These are phyloP conservation scores for Hypoxylon sp. DNA, from an alignment of 2,329 filamentous ascomycete genomes.

Conservation along the genomic window DNA sequence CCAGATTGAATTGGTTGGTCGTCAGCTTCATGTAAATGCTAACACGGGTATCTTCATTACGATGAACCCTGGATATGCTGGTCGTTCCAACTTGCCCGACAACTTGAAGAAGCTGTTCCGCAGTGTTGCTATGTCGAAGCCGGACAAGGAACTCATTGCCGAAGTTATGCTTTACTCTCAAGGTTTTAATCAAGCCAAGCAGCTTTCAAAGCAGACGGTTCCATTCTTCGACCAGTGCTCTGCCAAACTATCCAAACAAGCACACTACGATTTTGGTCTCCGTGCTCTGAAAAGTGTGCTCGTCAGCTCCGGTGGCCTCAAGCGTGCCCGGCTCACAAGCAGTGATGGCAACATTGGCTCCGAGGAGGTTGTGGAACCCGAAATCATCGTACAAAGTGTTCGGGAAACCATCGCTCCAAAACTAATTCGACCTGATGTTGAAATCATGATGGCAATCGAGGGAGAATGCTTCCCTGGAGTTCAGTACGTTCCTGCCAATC, in stretches of 20 bases:
- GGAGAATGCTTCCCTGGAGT: conserved; percentile 90
- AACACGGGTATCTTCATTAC: conserved; percentile 99
- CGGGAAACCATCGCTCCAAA: conserved; percentile 99
- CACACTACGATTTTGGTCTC: conserved; percentile 98
- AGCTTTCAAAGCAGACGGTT: conserved; percentile 93
- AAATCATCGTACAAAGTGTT: conserved; percentile 98
- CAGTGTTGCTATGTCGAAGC: conserved; percentile 99
- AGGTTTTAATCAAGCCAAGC: conserved; percentile 96
- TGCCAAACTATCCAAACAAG: conserved; percentile 88
- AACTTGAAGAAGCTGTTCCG: conserved; percentile 99
- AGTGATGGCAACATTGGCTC: conserved; percentile 70
- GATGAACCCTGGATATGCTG: conserved; percentile 99
- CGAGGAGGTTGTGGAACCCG: conserved; percentile 86
- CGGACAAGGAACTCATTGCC: conserved; percentile 98
- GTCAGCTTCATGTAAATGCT: conserved; percentile 87
- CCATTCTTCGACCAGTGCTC: conserved; percentile 98
- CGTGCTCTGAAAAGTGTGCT: conserved; percentile 98
- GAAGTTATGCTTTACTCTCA: conserved; percentile 99
- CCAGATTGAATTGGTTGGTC: conserved; percentile 94
- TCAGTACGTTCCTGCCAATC: conserved; percentile 89
- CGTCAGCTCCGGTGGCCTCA: conserved; percentile 96
- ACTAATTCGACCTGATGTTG: conserved; percentile 91
- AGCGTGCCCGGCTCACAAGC: conserved; percentile 81
- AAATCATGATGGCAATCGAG: conserved; percentile 89
- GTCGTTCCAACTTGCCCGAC: conserved; percentile 96